Percentiles rank a stretch among this genome's conserved stretches.
Evolutionary conservation across 23 red algal species (phyloP).

Genomic region (Rhodosorus marinus): DNA sequence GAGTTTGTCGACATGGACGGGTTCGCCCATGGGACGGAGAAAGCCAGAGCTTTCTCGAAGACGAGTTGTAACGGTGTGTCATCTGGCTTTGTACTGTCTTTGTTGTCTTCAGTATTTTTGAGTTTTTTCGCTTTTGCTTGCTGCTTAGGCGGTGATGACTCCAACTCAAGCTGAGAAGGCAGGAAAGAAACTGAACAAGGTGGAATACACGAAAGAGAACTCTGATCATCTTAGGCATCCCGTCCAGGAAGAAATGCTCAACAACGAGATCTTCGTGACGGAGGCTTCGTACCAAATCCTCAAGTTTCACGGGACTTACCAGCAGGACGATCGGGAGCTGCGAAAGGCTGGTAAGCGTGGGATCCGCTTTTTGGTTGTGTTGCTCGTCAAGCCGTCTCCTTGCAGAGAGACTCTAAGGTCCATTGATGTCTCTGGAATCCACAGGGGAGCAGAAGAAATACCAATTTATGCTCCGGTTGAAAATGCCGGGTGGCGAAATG

Average conservation of each 20-base stretch:
- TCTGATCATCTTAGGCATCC: conserved; percentile 74
- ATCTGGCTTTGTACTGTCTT: too few relatives aligned
- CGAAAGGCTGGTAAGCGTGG: too few relatives aligned
- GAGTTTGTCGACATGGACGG: neutral
- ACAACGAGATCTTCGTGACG: conserved; percentile 48
- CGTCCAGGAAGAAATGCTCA: conserved; percentile 42
- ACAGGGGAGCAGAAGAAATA: conserved; percentile 77
- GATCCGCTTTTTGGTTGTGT: too few relatives aligned
- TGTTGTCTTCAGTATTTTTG: too few relatives aligned
- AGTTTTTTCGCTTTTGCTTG: too few relatives aligned
- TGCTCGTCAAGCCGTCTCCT: too few relatives aligned
- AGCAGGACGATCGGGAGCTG: conserved; percentile 86
- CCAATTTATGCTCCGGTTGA: conserved; percentile 98
- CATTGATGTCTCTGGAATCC: too few relatives aligned
- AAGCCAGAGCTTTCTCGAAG: neutral
- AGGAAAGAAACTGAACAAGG: conserved; percentile 56
- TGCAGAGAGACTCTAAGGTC: too few relatives aligned
- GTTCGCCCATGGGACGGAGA: neutral
- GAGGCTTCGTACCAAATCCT: conserved; percentile 75
- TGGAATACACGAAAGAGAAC: conserved; percentile 53
- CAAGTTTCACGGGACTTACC: conserved; percentile 98
- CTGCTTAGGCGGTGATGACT: neutral
- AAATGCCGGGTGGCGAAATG: conserved; percentile 92
- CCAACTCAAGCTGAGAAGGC: neutral
- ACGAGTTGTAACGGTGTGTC: neutral